Conservation (phyloP, 2,329 filamentous ascomycete species). For the Paraconiothyrium sp. region DNA sequence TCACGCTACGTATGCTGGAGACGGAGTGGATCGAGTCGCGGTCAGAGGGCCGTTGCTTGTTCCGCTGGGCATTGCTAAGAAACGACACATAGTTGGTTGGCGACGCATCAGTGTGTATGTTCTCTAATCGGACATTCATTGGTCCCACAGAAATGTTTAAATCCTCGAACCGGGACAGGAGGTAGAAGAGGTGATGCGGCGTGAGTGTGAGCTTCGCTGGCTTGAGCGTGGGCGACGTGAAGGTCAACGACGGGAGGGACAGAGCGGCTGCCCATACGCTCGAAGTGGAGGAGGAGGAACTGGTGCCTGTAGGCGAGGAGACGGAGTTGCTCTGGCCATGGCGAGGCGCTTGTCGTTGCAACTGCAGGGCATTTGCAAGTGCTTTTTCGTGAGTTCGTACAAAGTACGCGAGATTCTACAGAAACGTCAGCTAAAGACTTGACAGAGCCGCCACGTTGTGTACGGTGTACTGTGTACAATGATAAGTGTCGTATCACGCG, state of each 20-base stretch:
- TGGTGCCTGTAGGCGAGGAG: constrained; percentile 49
- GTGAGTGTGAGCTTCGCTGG: constrained; percentile 92
- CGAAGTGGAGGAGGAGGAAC: constrained; percentile 67
- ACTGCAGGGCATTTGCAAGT: constrained; percentile 91
- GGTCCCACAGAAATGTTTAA: constrained; percentile 89
- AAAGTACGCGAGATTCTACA: constrained; percentile 91
- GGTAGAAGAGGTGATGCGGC: constrained; percentile 95
- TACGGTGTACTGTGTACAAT: not conserved
- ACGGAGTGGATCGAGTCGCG: constrained; percentile 93
- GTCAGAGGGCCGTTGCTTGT: constrained; percentile 81
- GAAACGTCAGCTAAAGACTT: constrained; percentile 40
- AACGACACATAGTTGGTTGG: constrained; percentile 97
- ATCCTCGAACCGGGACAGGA: constrained; percentile 94
- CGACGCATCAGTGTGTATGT: constrained; percentile 86
- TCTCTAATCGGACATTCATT: constrained; percentile 95
- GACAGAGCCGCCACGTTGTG: constrained; percentile 8
- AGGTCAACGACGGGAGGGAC: constrained; percentile 84
- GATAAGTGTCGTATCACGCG: constrained; percentile 4
- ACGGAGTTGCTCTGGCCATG: constrained; percentile 64
- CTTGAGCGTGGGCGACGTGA: constrained; percentile 85
- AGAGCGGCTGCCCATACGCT: constrained; percentile 82
- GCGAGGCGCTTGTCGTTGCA: constrained; percentile 76
- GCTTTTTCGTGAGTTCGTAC: constrained; percentile 98
- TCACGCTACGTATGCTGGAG: constrained; percentile 94
- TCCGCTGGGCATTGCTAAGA: constrained; percentile 81